Evolutionary conservation across 2,329 filamentous ascomycete species (phyloP).

Genomic region (Epichloe uncinata): DNA sequence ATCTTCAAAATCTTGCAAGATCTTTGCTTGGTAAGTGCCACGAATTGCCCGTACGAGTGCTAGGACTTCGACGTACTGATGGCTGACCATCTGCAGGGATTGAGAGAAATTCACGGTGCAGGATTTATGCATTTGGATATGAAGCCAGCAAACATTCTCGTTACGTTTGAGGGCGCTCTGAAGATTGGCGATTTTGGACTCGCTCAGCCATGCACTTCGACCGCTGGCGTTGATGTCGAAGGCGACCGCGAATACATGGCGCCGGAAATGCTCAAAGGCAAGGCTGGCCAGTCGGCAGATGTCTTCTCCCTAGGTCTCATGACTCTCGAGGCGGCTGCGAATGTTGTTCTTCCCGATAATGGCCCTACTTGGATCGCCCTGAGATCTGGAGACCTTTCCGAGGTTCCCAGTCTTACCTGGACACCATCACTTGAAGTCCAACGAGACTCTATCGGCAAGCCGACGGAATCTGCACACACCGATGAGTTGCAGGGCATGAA

Average conservation of each 20-base stretch:
- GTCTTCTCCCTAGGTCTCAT: constrained; percentile 91
- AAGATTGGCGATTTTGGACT: constrained; percentile 83
- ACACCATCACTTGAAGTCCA: constrained; percentile 57
- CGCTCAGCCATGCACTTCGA: constrained; percentile 66
- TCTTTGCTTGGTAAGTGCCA: constrained; percentile 55
- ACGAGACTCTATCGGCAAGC: constrained; percentile 54
- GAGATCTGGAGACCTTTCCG: constrained; percentile 76
- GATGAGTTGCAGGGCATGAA: constrained; percentile 20
- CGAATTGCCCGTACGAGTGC: neutral
- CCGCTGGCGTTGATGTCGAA: constrained; percentile 69
- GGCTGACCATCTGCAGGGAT: constrained; percentile 42
- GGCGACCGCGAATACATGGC: constrained; percentile 95
- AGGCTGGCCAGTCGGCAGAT: constrained; percentile 82
- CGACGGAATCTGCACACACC: constrained; percentile 19
- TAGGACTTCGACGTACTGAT: neutral
- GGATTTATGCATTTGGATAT: constrained; percentile 78
- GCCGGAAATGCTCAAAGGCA: constrained; percentile 76
- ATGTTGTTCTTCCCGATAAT: constrained; percentile 87
- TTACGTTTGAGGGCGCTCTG: constrained; percentile 66
- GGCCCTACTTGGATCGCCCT: constrained; percentile 84
- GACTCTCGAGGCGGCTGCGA: constrained; percentile 86
- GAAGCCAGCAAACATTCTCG: constrained; percentile 74
- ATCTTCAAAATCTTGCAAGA: constrained; percentile 98
- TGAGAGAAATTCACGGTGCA: constrained; percentile 80
- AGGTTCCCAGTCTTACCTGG: constrained; percentile 78